Conservation (phyloP, 2,329 filamentous ascomycete species). For the Apiospora kogelbergensis region DNA sequence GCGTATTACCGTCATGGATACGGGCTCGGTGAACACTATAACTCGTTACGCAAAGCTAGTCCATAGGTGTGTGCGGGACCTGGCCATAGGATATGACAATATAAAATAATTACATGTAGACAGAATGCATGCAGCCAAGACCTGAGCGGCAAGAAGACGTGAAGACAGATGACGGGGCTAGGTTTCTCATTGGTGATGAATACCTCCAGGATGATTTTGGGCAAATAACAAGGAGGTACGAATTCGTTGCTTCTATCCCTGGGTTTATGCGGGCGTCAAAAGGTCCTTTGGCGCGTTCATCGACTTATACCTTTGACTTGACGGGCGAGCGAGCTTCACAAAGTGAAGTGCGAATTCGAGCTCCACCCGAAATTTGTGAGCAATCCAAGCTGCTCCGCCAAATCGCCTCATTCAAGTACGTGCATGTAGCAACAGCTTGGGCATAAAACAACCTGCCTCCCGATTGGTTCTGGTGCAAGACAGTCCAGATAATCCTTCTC, state of each 20-base stretch:
- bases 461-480: neutral
- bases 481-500: neutral
- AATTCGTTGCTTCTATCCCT: too few species aligned
- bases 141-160: too few species aligned
- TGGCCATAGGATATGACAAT: neutral
- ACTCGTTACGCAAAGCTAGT: conserved; percentile 65
- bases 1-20: conserved; percentile 95
- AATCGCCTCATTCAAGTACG: neutral
- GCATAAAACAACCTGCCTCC: neutral
- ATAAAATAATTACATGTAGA: neutral
- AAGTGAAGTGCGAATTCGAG: conserved; percentile 3
- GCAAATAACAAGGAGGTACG: too few species aligned
- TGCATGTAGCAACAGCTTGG: neutral
- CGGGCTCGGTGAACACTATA: conserved; percentile 95
- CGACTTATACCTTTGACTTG: neutral
- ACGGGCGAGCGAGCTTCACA: neutral
- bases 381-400: neutral
- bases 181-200: too few species aligned
- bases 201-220: too few species aligned
- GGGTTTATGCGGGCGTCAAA: neutral
- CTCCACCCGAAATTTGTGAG: conserved; percentile 5
- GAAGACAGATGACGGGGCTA: too few species aligned
- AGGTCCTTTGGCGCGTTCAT: conserved; percentile 66
- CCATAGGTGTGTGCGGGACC: neutral
- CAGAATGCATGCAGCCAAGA: neutral